These are phyloP conservation scores for Rhizodiscina lignyota DNA, from an alignment of 495 filamentous ascomycete genomes.

Conservation along the genomic window DNA sequence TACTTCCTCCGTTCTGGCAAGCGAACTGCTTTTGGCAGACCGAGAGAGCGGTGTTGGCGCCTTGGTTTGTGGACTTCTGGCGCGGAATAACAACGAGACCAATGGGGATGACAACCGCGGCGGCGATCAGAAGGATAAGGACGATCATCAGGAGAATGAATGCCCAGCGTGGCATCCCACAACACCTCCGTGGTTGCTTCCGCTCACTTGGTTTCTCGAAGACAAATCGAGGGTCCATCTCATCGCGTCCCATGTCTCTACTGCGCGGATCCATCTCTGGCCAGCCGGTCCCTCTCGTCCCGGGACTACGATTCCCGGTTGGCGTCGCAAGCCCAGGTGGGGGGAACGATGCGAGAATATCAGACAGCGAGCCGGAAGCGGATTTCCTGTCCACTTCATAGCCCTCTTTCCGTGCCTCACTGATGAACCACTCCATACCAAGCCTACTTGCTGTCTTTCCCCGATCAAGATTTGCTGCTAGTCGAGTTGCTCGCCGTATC, in stretches of 20 bases:
- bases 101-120: conserved; percentile 74
- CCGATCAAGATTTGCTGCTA: conserved; percentile 77
- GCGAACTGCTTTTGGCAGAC: conserved; percentile 16
- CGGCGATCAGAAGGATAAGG: conserved; percentile 59
- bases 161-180: conserved; percentile 69
- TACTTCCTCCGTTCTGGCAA: conserved; percentile 73
- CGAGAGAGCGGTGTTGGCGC: conserved; percentile 20
- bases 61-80: conserved; percentile 22
- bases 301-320: no score
- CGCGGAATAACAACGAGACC: conserved; percentile 54
- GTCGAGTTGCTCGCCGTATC: conserved; percentile 69
- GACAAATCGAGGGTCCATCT: no score
- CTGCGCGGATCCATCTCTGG: no score
- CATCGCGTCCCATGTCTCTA: no score
- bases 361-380: conserved; percentile 63
- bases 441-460: conserved; percentile 67
- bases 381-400: conserved; percentile 22
- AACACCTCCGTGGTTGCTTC: conserved; percentile 44
- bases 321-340: conserved; percentile 51
- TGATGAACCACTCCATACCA: conserved; percentile 28
- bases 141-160: conserved; percentile 56
- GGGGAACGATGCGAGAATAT: conserved; percentile 85
- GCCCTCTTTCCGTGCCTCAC: conserved; percentile 20
- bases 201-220: no score
- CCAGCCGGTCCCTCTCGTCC: no score